Evolutionary conservation across 345 rosid genomes (phyloP), one percentile per base, ranked within the genome.

Genomic region (Carallia pectinifolia): DNA sequence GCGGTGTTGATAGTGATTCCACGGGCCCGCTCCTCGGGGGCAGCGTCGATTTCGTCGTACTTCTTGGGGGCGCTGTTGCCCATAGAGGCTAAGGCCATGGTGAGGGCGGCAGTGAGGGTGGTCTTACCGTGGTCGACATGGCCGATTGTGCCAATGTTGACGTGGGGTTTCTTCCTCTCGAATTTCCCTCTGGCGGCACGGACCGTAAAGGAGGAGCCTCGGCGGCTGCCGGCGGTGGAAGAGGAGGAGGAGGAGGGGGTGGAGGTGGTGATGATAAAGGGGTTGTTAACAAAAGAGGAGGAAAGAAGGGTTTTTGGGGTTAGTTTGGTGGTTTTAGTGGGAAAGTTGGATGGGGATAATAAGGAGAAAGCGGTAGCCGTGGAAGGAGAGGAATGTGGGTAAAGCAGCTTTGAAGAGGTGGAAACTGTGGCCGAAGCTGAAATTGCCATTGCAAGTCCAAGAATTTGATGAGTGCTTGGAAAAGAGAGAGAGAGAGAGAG

Each of bases 101-200:
- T 92, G 38, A 90, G 86, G 64, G 97, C 92, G 7, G 92, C 96
- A 17, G 97, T 95, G 50, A 90, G 73, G 30, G 99, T 90, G 17
- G 97, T 95, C 78, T 95, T 90, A 16, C 98, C 99, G 56, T 90
- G 99, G 92, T 95, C 97, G 63, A 92, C 97, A 31, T 90, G 97
- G 37, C 99, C 99, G 31, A 92, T 95, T 4, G 97, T 90, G 6
- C 97, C 96, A 68, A 95, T 85, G 83, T 95, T 92, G 62, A 95
- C 84, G 33, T 90, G 99, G 65, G 97, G 97, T 44, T 95, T 95
- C 80, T 90, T 90, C 39, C 99, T 70, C 88, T 96, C 99, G 87
- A 95, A 92, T 62, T 92, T 95, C 2, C 91, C 98, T 52, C 90
- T 88, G 53, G 97, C 97, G 8, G 96, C 97, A 10, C 88, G 90